Evolutionary conservation across 352 stramenopile species (phyloP), one percentile per base, ranked within the genome.

Genomic region (Phytophthora colocasiae): DNA sequence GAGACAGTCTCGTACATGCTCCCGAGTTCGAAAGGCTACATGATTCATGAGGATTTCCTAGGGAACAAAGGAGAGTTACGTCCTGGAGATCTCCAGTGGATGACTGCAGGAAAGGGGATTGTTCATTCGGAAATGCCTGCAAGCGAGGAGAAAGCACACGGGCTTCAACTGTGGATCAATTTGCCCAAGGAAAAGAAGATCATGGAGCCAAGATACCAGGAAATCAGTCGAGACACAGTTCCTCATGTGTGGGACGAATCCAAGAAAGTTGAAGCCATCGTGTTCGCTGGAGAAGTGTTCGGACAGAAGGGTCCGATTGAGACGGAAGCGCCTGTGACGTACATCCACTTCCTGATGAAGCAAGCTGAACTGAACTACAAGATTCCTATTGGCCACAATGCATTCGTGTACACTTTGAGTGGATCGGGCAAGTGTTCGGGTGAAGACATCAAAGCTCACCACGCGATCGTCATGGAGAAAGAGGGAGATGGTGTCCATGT

Each of bases 1-100:
- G 78, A 97, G 47, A 98, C 91, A 2, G 75, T 98, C 5, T 97
- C 93, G 22, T 97, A 96, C 73, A 77, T 94, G 61, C 66, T 98
- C 26, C 78, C 75, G 11, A 56, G 64, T 15, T 81, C 72, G 46
- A 76, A 92, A 61, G 92, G 93, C 47, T 80, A 89, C 27, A 91
- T 97, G 68, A 59, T 71, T 6, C 92, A 98, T 74, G 74, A 93
- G 40, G 92, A 98, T 78, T 95, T 87, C 49, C 54, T 78, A 2
- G 73, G 78, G 44, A 76, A 87, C 63, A 77, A 82, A 39, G 75
- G 75, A 32, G 56, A 73, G 49, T 47, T 87, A 1, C 69, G 64
- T 2, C 64, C 78, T 17, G 78, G 78, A 15, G 78, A 85, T 44
- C 58, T 87, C 31, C 78, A 87, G 64, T 87, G 78, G 78, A 87